Evolutionary conservation across 345 rosid genomes (phyloP), one percentile per base, ranked within the genome.

Genomic region (Eucalyptus curtisii): DNA sequence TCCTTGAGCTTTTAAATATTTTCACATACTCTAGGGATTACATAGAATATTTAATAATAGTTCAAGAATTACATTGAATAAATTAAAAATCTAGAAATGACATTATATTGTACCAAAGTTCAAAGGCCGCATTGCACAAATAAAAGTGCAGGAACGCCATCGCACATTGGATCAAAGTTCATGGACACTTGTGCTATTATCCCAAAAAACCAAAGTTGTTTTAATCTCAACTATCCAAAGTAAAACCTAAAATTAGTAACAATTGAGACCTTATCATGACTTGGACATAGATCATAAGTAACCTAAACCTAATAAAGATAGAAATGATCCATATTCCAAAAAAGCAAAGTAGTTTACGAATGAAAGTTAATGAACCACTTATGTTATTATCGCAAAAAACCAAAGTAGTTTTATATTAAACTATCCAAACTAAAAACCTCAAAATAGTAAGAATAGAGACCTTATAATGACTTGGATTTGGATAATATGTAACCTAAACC

Each of bases 91-190:
- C 68, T 59, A 22, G 13, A 55, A 55, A 24, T 24, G 61, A 10
- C 30, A 24, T 55, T 27, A 6, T 6, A 59, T 59, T 27, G 16
- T 5, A 12, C 7, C 4, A 27, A 59, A 27, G 0, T 27, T 59
- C 7, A 5, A 3, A 8, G 14, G 14, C 15, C 4, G 0, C 16
- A 59, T 30, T 27, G 16, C 3, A 59, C 0, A 59, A 27, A 27
- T 59, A 27, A 59, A 59, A 59, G 66, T 27, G 66, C 15, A 59
- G 6, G 31, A 27, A 27, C 0, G 2, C 13, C 15, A 59, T 59
- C 3, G 0, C 3, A 59, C 2, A 13, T 59, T 59, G 1, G 3
- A 59, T 13, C 68, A 27, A 59, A 59, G n/a, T 12, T 59, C 31
- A 27, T 59, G n/a, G n/a, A 59, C 31, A 59, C 31, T 59, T 27